Conservation (phyloP, 2,329 filamentous ascomycete genomes). For the Zymoseptoria brevis region DNA sequence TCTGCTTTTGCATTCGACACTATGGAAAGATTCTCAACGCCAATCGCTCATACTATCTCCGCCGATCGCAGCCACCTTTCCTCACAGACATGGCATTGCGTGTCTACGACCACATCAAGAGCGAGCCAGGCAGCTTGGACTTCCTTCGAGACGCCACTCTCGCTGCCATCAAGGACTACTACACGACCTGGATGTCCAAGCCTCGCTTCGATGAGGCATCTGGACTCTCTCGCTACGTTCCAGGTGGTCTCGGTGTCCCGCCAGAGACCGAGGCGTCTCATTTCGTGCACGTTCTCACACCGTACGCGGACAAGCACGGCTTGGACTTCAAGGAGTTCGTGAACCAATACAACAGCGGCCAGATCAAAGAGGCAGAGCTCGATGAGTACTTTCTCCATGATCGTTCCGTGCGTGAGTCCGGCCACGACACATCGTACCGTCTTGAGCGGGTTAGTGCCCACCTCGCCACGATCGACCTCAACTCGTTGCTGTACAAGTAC, state of each 20-base stretch:
- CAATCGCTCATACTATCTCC: conserved; percentile 90
- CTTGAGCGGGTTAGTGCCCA: conserved; percentile 81
- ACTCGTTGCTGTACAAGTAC: conserved; percentile 93
- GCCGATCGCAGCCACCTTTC: conserved; percentile 90
- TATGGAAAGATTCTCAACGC: conserved; percentile 98
- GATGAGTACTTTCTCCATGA: conserved; percentile 96
- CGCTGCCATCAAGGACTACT: conserved; percentile 94
- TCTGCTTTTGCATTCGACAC: conserved; percentile 96
- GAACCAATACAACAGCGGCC: conserved; percentile 71
- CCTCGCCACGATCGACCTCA: conserved; percentile 87
- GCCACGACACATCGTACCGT: conserved; percentile 92
- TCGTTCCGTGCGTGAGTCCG: conserved; percentile 88
- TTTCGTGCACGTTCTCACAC: conserved; percentile 73
- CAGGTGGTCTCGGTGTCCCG: conserved; percentile 75
- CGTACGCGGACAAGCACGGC: conserved; percentile 74
- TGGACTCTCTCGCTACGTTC: conserved; percentile 76
- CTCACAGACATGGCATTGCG: conserved; percentile 93
- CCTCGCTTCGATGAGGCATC: conserved; percentile 71
- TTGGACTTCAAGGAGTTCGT: conserved; percentile 82
- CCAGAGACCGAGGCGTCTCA: conserved; percentile 85
- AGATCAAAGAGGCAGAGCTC: conserved; percentile 74
- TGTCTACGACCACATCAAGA: conserved; percentile 87
- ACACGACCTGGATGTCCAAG: conserved; percentile 68
- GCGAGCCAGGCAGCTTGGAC: conserved; percentile 69
- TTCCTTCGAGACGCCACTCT: conserved; percentile 74